Percentiles rank a stretch among this genome's conserved stretches.
These are phyloP conservation scores for Centaurea solstitialis DNA, from an alignment of 129 eudicot species.

Conservation along the genomic window DNA sequence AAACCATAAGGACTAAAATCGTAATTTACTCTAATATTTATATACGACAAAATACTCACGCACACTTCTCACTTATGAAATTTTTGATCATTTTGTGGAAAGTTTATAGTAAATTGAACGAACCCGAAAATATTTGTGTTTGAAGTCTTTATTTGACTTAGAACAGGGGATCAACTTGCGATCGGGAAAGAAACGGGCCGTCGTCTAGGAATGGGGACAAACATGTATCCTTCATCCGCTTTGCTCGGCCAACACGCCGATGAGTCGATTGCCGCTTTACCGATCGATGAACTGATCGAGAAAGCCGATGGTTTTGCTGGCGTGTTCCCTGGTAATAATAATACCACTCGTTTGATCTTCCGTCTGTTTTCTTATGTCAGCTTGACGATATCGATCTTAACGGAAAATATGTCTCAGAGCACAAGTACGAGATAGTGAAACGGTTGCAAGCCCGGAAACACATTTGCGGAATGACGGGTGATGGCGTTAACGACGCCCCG, in stretches of 20 bases:
- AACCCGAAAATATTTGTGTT: not conserved
- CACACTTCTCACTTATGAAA: not conserved
- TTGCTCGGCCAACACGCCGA: constrained; percentile 82
- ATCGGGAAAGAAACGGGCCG: constrained; percentile 92
- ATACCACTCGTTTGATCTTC: not conserved
- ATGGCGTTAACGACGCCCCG: constrained; percentile 28
- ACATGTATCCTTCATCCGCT: constrained; percentile 94
- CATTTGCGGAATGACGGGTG: constrained; percentile 32
- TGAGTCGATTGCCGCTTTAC: constrained; percentile 83
- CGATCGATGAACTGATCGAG: constrained; percentile 83
- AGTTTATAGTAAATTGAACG: not conserved
- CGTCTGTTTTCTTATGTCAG: not conserved
- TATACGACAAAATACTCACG: not conserved
- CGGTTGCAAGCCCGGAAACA: constrained; percentile 30
- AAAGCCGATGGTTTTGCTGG: constrained; percentile 98
- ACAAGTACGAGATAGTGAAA: constrained; percentile 26
- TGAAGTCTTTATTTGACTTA: not conserved
- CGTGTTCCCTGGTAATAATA: constrained; percentile 75
- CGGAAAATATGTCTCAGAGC: constrained; percentile 12
- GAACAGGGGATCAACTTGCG: constrained; percentile 86
- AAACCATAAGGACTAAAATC: too few relatives aligned
- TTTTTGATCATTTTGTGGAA: not conserved
- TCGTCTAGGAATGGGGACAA: constrained; percentile 93
- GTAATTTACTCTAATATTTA: too few relatives aligned
- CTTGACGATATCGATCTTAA: not conserved